Evolutionary conservation across 768 basidiomycete genomes (phyloP).

Genomic region (Kwoniella dejecticola): DNA sequence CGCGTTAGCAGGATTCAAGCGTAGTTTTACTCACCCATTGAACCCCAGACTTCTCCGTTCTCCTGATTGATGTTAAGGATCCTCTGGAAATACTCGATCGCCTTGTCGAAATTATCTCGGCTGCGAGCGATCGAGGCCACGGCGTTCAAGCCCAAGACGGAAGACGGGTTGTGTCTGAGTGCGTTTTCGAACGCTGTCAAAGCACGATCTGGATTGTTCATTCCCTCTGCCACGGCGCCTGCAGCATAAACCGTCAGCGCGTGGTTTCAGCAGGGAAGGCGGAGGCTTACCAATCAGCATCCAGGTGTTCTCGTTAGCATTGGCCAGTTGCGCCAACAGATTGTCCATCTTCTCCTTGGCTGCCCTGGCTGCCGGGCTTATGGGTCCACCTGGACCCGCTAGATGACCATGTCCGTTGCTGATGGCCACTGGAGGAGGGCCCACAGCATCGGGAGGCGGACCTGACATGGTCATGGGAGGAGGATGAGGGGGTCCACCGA

Average conservation of each 20-base stretch:
- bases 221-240: constrained; percentile 94
- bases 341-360: constrained; percentile 47
- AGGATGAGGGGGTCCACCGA: constrained; percentile 26
- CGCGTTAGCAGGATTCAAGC: too few species aligned
- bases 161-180: constrained; percentile 89
- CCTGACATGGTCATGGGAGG: constrained; percentile 28
- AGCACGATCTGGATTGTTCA: constrained; percentile 87
- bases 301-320: constrained; percentile 94
- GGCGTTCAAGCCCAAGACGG: constrained; percentile 84
- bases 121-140: constrained; percentile 95
- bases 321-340: constrained; percentile 64
- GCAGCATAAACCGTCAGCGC: constrained; percentile 15
- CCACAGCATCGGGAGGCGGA: constrained; percentile 27
- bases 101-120: constrained; percentile 97
- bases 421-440: constrained; percentile 19
- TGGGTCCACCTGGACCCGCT: constrained; percentile 1
- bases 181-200: constrained; percentile 92
- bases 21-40: constrained; percentile 75
- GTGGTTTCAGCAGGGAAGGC: background rate
- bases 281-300: constrained; percentile 75
- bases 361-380: constrained; percentile 26
- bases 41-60: constrained; percentile 98
- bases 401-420: constrained; percentile 35
- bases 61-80: constrained; percentile 87
- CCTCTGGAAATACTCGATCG: constrained; percentile 94